Conservation (phyloP, 495 filamentous ascomycete species). For the Neurospora sp. region DNA sequence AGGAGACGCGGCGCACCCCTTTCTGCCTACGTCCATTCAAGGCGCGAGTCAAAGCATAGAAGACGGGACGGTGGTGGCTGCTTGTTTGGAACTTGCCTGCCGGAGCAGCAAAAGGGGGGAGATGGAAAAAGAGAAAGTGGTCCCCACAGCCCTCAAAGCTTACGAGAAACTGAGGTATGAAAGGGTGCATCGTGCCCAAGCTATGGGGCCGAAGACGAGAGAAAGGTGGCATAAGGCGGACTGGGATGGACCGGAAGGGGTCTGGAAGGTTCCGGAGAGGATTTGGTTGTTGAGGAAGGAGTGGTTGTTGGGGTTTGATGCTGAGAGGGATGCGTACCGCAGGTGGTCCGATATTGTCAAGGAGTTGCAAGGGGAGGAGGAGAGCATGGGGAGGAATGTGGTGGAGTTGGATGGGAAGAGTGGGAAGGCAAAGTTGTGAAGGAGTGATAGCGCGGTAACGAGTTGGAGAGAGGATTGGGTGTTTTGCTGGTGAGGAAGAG, state of each 20-base stretch:
- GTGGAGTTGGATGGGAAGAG: neutral
- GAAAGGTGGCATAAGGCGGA: slow-evolving; percentile 55
- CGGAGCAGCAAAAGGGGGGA: slow-evolving; percentile 6
- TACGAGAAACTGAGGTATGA: slow-evolving; percentile 45
- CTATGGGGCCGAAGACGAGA: slow-evolving; percentile 46
- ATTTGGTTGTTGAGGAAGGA: slow-evolving; percentile 45
- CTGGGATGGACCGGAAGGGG: slow-evolving; percentile 32
- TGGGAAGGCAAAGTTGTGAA: neutral
- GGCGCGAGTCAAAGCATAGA: slow-evolving; percentile 65
- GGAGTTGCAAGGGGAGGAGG: neutral
- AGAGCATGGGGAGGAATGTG: neutral
- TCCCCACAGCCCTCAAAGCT: slow-evolving; percentile 34
- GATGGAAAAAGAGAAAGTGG: neutral
- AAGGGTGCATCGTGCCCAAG: slow-evolving; percentile 46
- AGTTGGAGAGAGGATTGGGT: too few relatives aligned
- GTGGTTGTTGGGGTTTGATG: slow-evolving; percentile 54
- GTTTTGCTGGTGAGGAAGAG: too few relatives aligned
- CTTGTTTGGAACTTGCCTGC: slow-evolving; percentile 42
- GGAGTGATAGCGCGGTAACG: neutral
- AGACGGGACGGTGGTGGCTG: slow-evolving; percentile 57
- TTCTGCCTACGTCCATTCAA: slow-evolving; percentile 62
- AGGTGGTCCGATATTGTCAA: slow-evolving; percentile 8
- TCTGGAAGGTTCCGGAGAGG: slow-evolving; percentile 47
- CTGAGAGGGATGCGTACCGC: slow-evolving; percentile 46
- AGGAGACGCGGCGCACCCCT: slow-evolving; percentile 65